A percentile compares a stretch with the other conserved stretches of the same genome.
These are phyloP conservation scores for Rhodotorula graminis DNA, from an alignment of 768 basidiomycete genomes.

Conservation along the genomic window DNA sequence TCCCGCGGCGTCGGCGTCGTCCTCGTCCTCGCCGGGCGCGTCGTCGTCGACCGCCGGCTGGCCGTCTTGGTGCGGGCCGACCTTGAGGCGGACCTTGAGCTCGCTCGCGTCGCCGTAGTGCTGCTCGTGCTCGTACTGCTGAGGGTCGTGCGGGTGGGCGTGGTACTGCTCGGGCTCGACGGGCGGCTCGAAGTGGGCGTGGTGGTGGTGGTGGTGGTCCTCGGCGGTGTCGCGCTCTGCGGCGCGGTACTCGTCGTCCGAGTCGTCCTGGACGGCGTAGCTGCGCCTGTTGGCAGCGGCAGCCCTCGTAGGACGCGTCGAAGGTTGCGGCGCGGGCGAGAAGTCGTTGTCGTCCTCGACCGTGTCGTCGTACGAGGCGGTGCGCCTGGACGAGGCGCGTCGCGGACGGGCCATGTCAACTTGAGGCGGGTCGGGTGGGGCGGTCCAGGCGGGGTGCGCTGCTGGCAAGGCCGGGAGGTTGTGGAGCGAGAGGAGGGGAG, in stretches of 20 bases:
- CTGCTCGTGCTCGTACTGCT: background rate
- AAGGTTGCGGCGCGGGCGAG: background rate
- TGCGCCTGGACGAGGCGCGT: background rate
- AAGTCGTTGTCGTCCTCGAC: background rate
- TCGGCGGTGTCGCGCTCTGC: background rate
- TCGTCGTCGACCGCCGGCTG: background rate
- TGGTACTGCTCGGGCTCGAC: background rate
- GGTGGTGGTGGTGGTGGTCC: background rate
- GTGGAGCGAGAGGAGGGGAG: background rate
- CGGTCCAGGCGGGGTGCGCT: background rate
- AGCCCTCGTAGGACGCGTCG: background rate
- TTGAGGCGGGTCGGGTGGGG: background rate
- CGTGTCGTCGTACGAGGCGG: background rate
- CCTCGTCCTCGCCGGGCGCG: conserved; percentile 5
- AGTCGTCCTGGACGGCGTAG: background rate
- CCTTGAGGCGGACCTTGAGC: background rate
- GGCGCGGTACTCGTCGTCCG: background rate
- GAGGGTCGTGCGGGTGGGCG: background rate
- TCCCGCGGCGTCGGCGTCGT: conserved; percentile 1
- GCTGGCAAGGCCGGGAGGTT: background rate
- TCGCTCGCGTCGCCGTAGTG: background rate
- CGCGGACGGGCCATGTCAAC: background rate
- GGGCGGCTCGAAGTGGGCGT: conserved; percentile 2
- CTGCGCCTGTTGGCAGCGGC: background rate
- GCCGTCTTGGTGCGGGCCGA: background rate